Evolutionary conservation across 495 filamentous ascomycete species (phyloP), one percentile per base, ranked within the genome.

Genomic region (Xylaria grammica): DNA sequence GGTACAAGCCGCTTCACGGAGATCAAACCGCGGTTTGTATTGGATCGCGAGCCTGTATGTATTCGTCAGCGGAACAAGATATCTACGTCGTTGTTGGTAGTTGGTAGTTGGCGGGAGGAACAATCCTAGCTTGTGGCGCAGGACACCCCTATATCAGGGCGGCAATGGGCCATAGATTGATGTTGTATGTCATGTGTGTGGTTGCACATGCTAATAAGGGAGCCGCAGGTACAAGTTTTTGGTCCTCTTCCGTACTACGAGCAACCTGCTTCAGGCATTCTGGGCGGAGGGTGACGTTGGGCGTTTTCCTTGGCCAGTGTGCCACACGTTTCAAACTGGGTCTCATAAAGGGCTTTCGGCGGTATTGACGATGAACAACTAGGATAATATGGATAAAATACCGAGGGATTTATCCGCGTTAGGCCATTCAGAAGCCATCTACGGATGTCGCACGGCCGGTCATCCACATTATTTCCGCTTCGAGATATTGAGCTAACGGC

Each of bases 161-260:
- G 27, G 36, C n/a, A 27, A 19, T 0, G n/a, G 24, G 24, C 26
- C n/a, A 20, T 11, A 10, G 15, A 24, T 22, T 9, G 26, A 57
- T 19, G 17, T 1, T 11, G 38, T 38, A 19, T 48, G 24, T 32
- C 26, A 27, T 32, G 44, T 44, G 24, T 38, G 9, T 20, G 20
- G 58, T 17, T 40, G 29, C 32, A 50, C 22, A 29, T 2, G 45
- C 38, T 20, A 17, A 32, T 51, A 30, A 40, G 20, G 3, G 45
- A 60, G 45, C 45, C 58, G 58, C 58, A 60, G 22, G 32, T 38
- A 60, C 45, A 60, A 49, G 58, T 29, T 50, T 51, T 51, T 46
- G 58, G 58, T 27, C 26, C 44, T 48, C 45, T 51, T 60, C 45
- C 58, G 45, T 29, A 38, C 45, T 32, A 32, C 19, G 45, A 27